phyloP scores from a whole-genome alignment of 2,329 filamentous ascomycete species.

The Fusarium clavum region DNA sequence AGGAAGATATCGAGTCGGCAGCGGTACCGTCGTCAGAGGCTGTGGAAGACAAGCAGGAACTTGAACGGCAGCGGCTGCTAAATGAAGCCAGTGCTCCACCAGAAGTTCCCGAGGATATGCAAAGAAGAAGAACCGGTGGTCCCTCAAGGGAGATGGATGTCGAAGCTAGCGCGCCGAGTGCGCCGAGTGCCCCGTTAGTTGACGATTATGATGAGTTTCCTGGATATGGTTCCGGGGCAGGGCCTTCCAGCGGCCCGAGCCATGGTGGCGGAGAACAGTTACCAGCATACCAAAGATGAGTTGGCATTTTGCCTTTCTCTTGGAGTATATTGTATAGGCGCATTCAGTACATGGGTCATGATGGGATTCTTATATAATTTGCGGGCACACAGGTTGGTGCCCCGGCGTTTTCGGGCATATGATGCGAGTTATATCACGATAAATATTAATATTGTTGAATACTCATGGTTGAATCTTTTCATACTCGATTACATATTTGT shows the following conservation, averaged over 20 bases:
- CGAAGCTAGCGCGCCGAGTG: conserved; percentile 69
- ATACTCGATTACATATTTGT: not conserved
- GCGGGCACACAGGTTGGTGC: conserved; percentile 13
- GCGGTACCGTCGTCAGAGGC: conserved; percentile 48
- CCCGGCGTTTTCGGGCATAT: conserved; percentile 34
- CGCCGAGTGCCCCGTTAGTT: conserved; percentile 71
- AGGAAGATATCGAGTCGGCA: conserved; percentile 56
- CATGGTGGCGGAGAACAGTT: conserved; percentile 50
- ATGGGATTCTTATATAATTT: conserved; percentile 27
- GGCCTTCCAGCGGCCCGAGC: conserved; percentile 38
- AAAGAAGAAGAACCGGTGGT: conserved; percentile 49
- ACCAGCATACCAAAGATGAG: conserved; percentile 56
- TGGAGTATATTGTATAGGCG: conserved; percentile 23
- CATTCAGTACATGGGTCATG: conserved; percentile 21
- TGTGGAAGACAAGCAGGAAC: conserved; percentile 81
- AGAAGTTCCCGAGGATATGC: conserved; percentile 66
- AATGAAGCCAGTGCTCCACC: conserved; percentile 73
- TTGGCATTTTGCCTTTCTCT: not conserved
- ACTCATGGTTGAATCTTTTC: conserved; percentile 5
- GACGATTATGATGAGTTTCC: conserved; percentile 65
- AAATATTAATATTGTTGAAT: conserved; percentile 18
- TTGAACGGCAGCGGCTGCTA: conserved; percentile 74
- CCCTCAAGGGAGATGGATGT: conserved; percentile 46
- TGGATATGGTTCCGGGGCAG: conserved; percentile 45
- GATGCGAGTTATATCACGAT: conserved; percentile 28